Base-by-base conservation (phyloP, 192 early-diverging fungal genomes). In the Funneliformis mosseae region DNA sequence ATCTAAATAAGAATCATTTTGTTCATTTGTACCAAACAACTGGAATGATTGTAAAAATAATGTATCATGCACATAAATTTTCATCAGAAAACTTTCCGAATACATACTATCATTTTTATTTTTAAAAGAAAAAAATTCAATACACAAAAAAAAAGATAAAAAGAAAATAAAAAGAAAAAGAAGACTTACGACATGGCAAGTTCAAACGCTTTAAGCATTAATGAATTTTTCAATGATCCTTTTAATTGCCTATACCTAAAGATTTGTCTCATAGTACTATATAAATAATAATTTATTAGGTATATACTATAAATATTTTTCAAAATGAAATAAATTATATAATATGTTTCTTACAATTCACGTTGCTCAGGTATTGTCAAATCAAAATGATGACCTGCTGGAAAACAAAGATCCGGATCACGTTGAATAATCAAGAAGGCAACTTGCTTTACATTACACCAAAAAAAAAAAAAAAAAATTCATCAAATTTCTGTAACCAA, bases 51-150 rank as follows among this genome's bases (percentile, higher is more conserved):
- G 84, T 68, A 77, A 81, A 83, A 92, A 91, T 68, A 92, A 79
- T 72, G 86, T 83, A 60, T 90, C 90, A 45, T 90, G 87, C 23
- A 92, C 92, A 82, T 89, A 90, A 63, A 89, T 76, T 45, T 88
- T 88, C 91, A 92, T 92, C 21, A 80, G 80, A 78, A 85, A 92
- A 18, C 83, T 83, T 81, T 92, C 88, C 18, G 89, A 90, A 66
- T 91, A 91, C 55, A 85, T 83, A 18, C 84, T 85, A 61, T 46
- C 3, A 46, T 33, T 33, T 41, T 75, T 42, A 42, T 70, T 33
- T 33, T 70, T 23, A 33, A 25, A 23, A 50, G 14, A 42, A 39
- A 10, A 69, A 16, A 25, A 45, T 50, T 73, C 16, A 48, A n/a
- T 25, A 33, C 46, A 70, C 16, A 14, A 70, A 14, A 42, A 45